A percentile compares a stretch with the other conserved stretches of the same genome.
These are phyloP conservation scores for Xylaria castorea DNA, from an alignment of 495 filamentous ascomycete species.

Conservation along the genomic window DNA sequence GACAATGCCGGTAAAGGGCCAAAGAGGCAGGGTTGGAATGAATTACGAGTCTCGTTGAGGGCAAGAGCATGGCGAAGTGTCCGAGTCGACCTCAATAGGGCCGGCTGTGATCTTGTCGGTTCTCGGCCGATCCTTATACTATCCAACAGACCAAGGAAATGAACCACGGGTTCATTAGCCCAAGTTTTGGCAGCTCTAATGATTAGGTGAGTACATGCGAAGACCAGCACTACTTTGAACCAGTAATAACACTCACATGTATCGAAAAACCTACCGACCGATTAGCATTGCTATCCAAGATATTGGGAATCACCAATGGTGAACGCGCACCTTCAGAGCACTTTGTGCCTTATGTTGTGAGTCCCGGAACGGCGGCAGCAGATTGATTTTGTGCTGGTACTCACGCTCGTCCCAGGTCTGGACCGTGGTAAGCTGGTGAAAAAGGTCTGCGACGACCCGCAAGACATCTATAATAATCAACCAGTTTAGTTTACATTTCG, in stretches of 20 bases:
- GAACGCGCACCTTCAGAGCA: slow-evolving; percentile 17
- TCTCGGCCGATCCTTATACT: slow-evolving; percentile 17
- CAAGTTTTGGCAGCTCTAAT: slow-evolving; percentile 25
- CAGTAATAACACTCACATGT: slow-evolving; percentile 21
- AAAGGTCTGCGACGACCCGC: slow-evolving; percentile 27
- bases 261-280: slow-evolving; percentile 21
- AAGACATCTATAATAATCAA: slow-evolving; percentile 18
- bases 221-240: too few relatives aligned
- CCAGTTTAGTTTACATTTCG: background rate
- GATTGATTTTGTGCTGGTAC: slow-evolving; percentile 17
- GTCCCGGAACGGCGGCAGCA: slow-evolving; percentile 18
- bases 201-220: slow-evolving; percentile 3
- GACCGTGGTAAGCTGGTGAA: slow-evolving; percentile 23
- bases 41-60: slow-evolving; percentile 26
- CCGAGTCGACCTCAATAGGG: slow-evolving; percentile 23
- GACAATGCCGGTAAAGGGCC: slow-evolving; percentile 28
- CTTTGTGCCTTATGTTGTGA: slow-evolving; percentile 15
- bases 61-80: slow-evolving; percentile 28
- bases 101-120: slow-evolving; percentile 21
- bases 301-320: background rate
- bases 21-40: slow-evolving; percentile 26
- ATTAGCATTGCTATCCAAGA: background rate
- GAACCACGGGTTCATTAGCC: slow-evolving; percentile 20
- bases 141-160: slow-evolving; percentile 26
- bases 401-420: slow-evolving; percentile 27